Percentiles rank a stretch among this genome's conserved stretches.
These are phyloP conservation scores for Crithidia fasciculata DNA, from an alignment of 208 protist species.

Conservation along the genomic window DNA sequence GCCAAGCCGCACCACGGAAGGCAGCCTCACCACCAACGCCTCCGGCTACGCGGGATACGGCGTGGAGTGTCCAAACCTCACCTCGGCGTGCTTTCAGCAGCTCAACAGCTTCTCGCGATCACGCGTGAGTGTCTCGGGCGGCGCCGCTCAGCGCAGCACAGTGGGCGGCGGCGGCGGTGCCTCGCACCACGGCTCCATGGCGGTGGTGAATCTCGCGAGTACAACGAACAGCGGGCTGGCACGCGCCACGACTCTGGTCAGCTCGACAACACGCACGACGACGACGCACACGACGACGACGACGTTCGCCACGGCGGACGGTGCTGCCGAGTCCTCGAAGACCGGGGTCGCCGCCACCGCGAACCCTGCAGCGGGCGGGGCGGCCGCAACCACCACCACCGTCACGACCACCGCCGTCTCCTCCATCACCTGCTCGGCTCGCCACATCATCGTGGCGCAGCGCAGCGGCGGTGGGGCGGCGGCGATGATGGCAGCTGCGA, in stretches of 20 bases:
- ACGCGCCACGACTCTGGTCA: background rate
- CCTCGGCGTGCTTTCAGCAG: slow-evolving; percentile 3
- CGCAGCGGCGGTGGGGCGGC: background rate
- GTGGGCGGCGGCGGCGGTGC: background rate
- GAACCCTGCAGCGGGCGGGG: background rate
- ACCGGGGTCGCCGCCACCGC: too few relatives aligned
- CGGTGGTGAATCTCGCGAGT: background rate
- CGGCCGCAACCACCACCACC: background rate
- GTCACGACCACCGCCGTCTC: slow-evolving; percentile 21
- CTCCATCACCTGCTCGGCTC: slow-evolving; percentile 4
- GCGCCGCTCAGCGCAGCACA: background rate
- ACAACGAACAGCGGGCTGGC: slow-evolving; percentile 1
- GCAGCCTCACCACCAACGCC: slow-evolving; percentile 6
- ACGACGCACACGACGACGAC: slow-evolving; percentile 8
- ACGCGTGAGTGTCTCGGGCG: slow-evolving; percentile 1
- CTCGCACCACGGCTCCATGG: background rate
- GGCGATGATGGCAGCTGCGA: background rate
- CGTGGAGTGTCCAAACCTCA: background rate
- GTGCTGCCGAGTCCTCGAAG: background rate
- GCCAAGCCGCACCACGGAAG: slow-evolving; percentile 13
- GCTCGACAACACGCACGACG: slow-evolving; percentile 9
- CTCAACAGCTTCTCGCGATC: slow-evolving; percentile 17
- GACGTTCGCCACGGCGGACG: background rate
- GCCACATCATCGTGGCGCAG: background rate
- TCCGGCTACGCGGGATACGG: background rate